These are phyloP conservation scores for Hanseniaspora sp. DNA, from an alignment of 1,139 yeast genomes.

Conservation along the genomic window DNA sequence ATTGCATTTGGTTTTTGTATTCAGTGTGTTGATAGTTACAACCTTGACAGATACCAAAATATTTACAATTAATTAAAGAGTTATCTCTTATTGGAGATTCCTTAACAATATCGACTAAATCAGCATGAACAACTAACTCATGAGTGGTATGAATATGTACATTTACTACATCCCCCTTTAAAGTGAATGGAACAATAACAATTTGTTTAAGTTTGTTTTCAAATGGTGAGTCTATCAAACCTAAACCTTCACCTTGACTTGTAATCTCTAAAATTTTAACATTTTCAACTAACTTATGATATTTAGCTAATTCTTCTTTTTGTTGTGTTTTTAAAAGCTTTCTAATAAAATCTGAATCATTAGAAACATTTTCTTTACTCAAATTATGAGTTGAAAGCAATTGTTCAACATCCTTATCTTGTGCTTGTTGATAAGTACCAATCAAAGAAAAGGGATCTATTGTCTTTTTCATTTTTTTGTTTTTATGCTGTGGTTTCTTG, in stretches of 20 bases:
- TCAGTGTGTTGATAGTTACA: slow-evolving; percentile 81
- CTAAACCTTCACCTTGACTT: slow-evolving; percentile 75
- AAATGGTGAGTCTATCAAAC: slow-evolving; percentile 49
- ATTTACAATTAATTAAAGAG: slow-evolving; percentile 45
- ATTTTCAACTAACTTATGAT: slow-evolving; percentile 48
- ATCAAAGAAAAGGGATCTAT: slow-evolving; percentile 69
- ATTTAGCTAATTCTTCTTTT: slow-evolving; percentile 32
- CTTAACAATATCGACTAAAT: slow-evolving; percentile 44
- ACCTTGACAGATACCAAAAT: slow-evolving; percentile 78
- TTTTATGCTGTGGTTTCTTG: slow-evolving; percentile 27
- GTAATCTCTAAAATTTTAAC: slow-evolving; percentile 51
- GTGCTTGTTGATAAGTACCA: slow-evolving; percentile 41
- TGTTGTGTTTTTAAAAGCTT: slow-evolving; percentile 43
- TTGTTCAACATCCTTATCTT: slow-evolving; percentile 60
- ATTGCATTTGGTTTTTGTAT: slow-evolving; percentile 58
- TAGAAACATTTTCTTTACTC: slow-evolving; percentile 39
- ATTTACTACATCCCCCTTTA: slow-evolving; percentile 71
- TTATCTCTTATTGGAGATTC: slow-evolving; percentile 46
- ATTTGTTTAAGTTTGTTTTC: slow-evolving; percentile 34
- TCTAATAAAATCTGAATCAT: slow-evolving; percentile 50
- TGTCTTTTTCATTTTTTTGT: slow-evolving; percentile 35
- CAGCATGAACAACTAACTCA: slow-evolving; percentile 65
- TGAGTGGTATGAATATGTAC: slow-evolving; percentile 70
- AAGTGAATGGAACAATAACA: slow-evolving; percentile 70
- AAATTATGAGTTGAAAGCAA: slow-evolving; percentile 39